These are phyloP conservation scores for Jamesozyma rosinii DNA, from an alignment of 805 yeast genomes.

Conservation along the genomic window DNA sequence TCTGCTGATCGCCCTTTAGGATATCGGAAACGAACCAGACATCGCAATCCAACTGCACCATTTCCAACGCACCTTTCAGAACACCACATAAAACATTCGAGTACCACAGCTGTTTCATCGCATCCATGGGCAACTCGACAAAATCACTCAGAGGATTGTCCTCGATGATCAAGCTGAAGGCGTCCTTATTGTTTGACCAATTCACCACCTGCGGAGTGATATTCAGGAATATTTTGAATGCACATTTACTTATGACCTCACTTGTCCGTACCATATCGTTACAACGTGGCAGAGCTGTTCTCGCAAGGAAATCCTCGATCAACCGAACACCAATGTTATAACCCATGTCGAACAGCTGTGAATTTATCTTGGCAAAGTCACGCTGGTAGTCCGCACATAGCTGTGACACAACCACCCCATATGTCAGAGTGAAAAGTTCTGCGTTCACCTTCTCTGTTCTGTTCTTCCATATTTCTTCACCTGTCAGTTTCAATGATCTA, in stretches of 20 bases:
- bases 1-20: constrained; percentile 70
- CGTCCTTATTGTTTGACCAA: constrained; percentile 69
- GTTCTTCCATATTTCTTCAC: constrained; percentile 90
- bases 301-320: constrained; percentile 87
- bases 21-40: constrained; percentile 70
- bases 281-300: constrained; percentile 80
- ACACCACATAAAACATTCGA: constrained; percentile 87
- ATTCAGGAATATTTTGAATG: constrained; percentile 83
- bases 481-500: constrained; percentile 35
- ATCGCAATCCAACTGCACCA: constrained; percentile 91
- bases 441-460: constrained; percentile 83
- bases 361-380: constrained; percentile 71
- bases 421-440: constrained; percentile 87
- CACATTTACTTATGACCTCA: constrained; percentile 75
- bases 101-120: constrained; percentile 76
- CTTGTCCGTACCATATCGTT: constrained; percentile 73
- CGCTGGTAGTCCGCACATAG: constrained; percentile 72
- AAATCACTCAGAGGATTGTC: constrained; percentile 93
- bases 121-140: constrained; percentile 85
- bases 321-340: constrained; percentile 85
- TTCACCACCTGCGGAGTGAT: constrained; percentile 64
- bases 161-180: constrained; percentile 59
- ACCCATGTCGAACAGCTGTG: constrained; percentile 86
- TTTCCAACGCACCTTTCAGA: constrained; percentile 80
- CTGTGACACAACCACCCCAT: constrained; percentile 89